phyloP scores from a whole-genome alignment of 202 grass and related monocot species.

The Schoenoplectus tabernaemontani region DNA sequence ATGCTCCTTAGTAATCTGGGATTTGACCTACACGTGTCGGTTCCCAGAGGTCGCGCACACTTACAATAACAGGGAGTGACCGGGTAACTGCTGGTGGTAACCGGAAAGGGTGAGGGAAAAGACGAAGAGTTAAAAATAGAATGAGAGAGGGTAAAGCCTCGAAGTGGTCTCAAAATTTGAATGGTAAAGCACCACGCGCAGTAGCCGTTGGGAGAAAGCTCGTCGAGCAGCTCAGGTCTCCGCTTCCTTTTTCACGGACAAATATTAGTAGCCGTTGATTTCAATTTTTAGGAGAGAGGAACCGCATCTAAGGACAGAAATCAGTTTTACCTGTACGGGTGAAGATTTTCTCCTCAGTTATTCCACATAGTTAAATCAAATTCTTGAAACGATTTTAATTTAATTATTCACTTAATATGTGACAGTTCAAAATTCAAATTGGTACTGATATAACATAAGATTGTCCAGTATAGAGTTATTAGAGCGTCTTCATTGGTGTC shows the following conservation, averaged over 20 bases:
- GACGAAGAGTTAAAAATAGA: neutral
- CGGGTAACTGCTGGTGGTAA: neutral
- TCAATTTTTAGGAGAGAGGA: neutral
- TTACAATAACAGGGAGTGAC: neutral
- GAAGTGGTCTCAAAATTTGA: constrained; percentile 9
- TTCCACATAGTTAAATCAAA: neutral
- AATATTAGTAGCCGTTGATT: constrained; percentile 11
- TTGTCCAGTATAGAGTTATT: neutral
- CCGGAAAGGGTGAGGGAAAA: neutral
- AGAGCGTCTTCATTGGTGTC: neutral
- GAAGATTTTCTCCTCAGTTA: neutral
- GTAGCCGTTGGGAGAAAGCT: constrained; percentile 21
- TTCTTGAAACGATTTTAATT: neutral
- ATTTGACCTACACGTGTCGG: neutral
- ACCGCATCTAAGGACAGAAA: constrained; percentile 26
- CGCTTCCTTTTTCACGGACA: constrained; percentile 15
- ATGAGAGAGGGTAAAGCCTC: no score
- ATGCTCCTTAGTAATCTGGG: neutral
- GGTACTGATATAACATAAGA: neutral
- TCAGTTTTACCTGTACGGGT: constrained; percentile 16
- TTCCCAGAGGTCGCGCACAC: neutral
- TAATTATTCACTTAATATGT: neutral
- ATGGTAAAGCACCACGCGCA: constrained; percentile 9
- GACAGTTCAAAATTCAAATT: neutral
- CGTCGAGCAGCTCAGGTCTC: constrained; percentile 15